Base-by-base conservation (phyloP, 73 alveolate genomes). In the Stentor coeruleus region DNA sequence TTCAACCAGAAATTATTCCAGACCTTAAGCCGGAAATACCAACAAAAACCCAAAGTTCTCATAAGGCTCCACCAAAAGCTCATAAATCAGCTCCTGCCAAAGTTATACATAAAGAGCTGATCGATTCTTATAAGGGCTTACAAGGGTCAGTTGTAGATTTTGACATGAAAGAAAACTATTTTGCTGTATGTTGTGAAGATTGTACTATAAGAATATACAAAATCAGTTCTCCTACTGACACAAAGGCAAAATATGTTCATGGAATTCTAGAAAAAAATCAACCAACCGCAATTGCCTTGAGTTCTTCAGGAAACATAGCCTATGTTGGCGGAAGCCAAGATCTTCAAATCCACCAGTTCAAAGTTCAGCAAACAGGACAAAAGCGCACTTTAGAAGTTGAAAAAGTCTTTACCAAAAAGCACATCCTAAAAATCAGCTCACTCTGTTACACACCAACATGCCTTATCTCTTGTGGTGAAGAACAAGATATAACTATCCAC, bases 131-230 rank as follows among this genome's bases (percentile, higher is more conserved):
- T 40, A 66, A 66, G 33, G 79, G 79, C 0, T 66, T 66, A 14
- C 79, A 66, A 20, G 36, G 15, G 39, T 26, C 42, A 20, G 33
- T 66, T 15, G 37, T 20, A 66, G 79, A 66, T 40, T 66, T 66
- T 40, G 79, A 66, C 79, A 66, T 66, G n/a, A 66, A 66, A 31
- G 40, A 20, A 0, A 26, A 31, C 39, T 66, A 66, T 33, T 20
- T 66, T 40, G 79, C 40, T 26, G 79, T 66, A 20, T 66, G 79
- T 31, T 66, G 79, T 31, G 37, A 31, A 2, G 79, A 66, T 33
- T 20, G 79, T 2, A 26, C 11, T 14, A 31, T 66, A 26, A 20
- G 37, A 31, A 33, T 66, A 37, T 66, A 20, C 39, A 66, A 66
- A 66, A 66, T 33, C 79, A 66, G 33, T 20, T 20, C n/a, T 26